Evolutionary conservation across 2,329 filamentous ascomycete genomes (phyloP), one percentile per base, ranked within the genome.

Genomic region (Fusarium continuum): DNA sequence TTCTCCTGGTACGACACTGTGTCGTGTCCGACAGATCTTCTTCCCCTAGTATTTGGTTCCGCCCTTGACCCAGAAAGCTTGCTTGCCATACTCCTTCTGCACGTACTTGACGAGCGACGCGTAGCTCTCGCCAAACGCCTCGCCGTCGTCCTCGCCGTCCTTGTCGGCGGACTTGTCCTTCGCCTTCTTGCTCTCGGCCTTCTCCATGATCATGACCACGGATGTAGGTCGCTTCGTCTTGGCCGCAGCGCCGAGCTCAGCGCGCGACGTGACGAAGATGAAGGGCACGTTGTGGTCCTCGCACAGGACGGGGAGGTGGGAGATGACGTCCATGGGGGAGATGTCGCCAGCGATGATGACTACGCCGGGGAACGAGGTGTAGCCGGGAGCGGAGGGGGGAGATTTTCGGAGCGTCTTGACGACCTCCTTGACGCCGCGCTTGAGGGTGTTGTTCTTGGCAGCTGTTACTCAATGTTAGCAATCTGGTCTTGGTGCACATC

Each of bases 211-310:
- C 93, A 99, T 96, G 71, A 97, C 92, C 51, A 99, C 95, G 76
- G 91, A 96, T 29, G 95, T 99, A 45, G 95, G 95, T 65, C 95
- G 85, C 88, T 98, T 99, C 44, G 95, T 99, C 77, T 90, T 91
- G 60, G 93, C 93, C 4, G 95, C 94, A 69, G 92, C 91, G 73
- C 95, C 95, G 55, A 99, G 88, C 82, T 98, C 94, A 61, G 93
- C 94, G 71, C 95, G 90, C 73, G 91, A 96, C 60, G 89, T 88
- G 71, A 99, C 91, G 78, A 96, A 99, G 78, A 99, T 88, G 82
- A 98, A 99, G 28, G 95, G 95, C 59, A 97, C 92, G 79, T 91
- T 92, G 85, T 97, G 93, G 81, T 98, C 94, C 82, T 99, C 95
- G 85, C 95, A 98, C 55, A 98, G 89, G 55, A 99, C 91, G 72